Conservation (phyloP, 441 rosid genomes). For the Pelargonium fulgidum region DNA sequence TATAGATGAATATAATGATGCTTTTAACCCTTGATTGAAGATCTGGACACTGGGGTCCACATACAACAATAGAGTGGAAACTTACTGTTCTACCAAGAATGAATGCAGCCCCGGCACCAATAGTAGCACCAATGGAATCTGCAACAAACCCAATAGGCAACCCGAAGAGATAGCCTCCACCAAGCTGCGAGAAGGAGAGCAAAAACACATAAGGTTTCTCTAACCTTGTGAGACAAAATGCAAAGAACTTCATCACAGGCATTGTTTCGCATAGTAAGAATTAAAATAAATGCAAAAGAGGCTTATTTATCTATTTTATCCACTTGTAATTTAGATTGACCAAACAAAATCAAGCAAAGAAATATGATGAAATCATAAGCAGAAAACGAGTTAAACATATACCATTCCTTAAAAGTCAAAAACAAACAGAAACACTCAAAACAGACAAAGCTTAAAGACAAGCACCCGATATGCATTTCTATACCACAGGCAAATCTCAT, state of each 20-base stretch:
- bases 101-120: slow-evolving; percentile 95
- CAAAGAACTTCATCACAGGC: neutral
- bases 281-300: neutral
- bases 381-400: neutral
- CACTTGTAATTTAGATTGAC: too few species aligned
- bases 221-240: neutral
- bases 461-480: neutral
- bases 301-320: neutral
- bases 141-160: slow-evolving; percentile 88
- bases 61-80: slow-evolving; percentile 13
- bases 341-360: too few species aligned
- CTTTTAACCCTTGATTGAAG: neutral
- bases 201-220: slow-evolving; percentile 1
- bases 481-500: neutral
- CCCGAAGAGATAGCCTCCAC: slow-evolving; percentile 98
- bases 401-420: neutral
- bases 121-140: slow-evolving; percentile 86
- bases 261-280: neutral
- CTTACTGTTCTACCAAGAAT: slow-evolving; percentile 84
- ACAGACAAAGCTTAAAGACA: neutral
- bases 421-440: neutral
- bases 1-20: neutral
- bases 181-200: slow-evolving; percentile 55
- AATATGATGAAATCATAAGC: neutral
- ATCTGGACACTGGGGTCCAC: neutral